phyloP scores from a whole-genome alignment of 2,329 filamentous ascomycete genomes.

The Fusarium siculi region DNA sequence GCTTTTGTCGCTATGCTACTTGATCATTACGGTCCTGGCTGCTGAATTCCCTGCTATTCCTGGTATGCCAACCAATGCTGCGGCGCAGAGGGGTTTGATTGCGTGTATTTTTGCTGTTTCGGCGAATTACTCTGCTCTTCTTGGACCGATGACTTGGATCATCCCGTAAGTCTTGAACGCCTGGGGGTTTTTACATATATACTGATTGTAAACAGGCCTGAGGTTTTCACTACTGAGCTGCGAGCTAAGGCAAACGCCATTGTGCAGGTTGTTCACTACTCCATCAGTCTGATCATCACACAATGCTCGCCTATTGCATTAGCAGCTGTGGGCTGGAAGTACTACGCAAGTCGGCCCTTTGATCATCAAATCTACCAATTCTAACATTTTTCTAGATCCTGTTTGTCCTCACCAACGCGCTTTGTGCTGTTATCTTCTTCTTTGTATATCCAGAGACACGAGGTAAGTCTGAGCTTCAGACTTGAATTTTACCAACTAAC shows the following conservation, averaged over 20 bases:
- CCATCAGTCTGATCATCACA: slow-evolving; percentile 53
- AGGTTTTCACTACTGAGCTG: slow-evolving; percentile 54
- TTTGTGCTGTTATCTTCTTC: slow-evolving; percentile 50
- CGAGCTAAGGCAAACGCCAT: slow-evolving; percentile 55
- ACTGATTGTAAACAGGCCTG: slow-evolving; percentile 41
- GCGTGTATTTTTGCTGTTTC: slow-evolving; percentile 52
- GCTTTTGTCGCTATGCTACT: slow-evolving; percentile 50
- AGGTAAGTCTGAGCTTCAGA: slow-evolving; percentile 34
- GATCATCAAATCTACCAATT: too few species aligned
- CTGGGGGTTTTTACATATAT: fast-evolving
- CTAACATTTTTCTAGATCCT: slow-evolving; percentile 45
- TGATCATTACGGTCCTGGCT: slow-evolving; percentile 53
- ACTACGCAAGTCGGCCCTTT: slow-evolving; percentile 47
- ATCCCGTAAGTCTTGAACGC: slow-evolving; percentile 48
- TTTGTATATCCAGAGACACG: slow-evolving; percentile 52
- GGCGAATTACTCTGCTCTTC: slow-evolving; percentile 51
- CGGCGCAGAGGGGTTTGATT: slow-evolving; percentile 52
- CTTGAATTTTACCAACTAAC: fast-evolving
- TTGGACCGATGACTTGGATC: slow-evolving; percentile 56
- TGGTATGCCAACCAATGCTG: slow-evolving; percentile 50
- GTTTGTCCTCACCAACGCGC: slow-evolving; percentile 52
- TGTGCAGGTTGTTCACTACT: slow-evolving; percentile 55
- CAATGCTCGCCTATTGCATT: slow-evolving; percentile 55
- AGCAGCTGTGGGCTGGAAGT: slow-evolving; percentile 54
- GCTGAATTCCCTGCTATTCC: slow-evolving; percentile 51